A percentile compares a stretch with the other conserved stretches of the same genome.
Evolutionary conservation across 306 rosid species (phyloP).

Genomic region (Carpinus viminea): DNA sequence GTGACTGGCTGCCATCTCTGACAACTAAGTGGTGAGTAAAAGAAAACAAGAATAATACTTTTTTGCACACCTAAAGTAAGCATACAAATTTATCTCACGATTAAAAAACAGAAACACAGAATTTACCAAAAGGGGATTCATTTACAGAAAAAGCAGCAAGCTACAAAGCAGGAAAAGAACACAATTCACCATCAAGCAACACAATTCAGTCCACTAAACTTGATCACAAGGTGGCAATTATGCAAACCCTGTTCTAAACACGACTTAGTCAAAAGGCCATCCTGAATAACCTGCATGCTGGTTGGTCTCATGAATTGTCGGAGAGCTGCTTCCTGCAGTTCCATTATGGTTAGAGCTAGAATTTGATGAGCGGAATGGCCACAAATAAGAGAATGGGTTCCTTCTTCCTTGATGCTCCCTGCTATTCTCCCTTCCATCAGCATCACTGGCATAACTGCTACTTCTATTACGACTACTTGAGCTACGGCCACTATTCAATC

Average conservation of each 20-base stretch:
- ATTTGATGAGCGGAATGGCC: conserved; percentile 70
- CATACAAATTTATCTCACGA: not conserved
- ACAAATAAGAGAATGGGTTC: conserved; percentile 50
- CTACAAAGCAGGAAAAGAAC: not conserved
- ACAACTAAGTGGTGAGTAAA: too few species aligned
- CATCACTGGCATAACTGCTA: conserved; percentile 22
- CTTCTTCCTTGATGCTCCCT: conserved; percentile 55
- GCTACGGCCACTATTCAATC: conserved; percentile 30
- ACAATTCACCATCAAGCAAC: conserved; percentile 5
- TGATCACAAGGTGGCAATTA: conserved; percentile 7
- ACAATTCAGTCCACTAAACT: not conserved
- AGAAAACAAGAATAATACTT: not conserved
- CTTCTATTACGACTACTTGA: conserved; percentile 42
- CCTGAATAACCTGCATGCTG: conserved; percentile 49
- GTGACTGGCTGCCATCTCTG: too few species aligned
- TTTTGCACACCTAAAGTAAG: not conserved
- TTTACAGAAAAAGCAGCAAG: conserved; percentile 23
- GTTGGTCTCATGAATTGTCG: conserved; percentile 39
- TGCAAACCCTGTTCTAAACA: not conserved
- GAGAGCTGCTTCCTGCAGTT: conserved; percentile 50
- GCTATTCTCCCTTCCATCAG: conserved; percentile 41
- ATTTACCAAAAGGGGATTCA: conserved; percentile 9
- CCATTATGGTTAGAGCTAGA: conserved; percentile 40
- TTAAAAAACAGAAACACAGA: not conserved
- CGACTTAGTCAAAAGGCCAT: conserved; percentile 56